phyloP scores from a whole-genome alignment of 177 flowering plant species.

The Tripterygium wilfordii region DNA sequence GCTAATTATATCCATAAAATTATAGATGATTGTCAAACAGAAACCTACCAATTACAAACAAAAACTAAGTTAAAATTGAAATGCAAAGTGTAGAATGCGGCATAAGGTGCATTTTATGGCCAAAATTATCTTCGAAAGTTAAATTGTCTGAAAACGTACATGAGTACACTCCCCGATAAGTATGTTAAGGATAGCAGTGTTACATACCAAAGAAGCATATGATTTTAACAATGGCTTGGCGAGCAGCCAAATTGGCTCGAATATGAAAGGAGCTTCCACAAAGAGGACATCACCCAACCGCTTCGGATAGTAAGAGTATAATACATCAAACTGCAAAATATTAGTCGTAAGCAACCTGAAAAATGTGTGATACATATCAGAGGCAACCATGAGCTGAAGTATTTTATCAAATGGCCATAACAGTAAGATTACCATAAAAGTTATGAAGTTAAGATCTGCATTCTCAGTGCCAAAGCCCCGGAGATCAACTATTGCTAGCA shows the following conservation, averaged over 20 bases:
- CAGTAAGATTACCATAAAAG: conserved; percentile 87
- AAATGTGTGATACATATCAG: too few species aligned
- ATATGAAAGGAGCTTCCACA: conserved; percentile 85
- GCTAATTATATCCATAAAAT: too few species aligned
- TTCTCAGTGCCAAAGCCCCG: conserved; percentile 65
- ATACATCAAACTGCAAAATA: conserved; percentile 70
- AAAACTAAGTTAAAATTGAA: too few species aligned
- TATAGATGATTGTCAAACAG: too few species aligned
- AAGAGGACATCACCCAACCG: conserved; percentile 77
- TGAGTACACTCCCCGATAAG: too few species aligned
- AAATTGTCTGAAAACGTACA: background rate
- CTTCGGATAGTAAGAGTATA: conserved; percentile 81
- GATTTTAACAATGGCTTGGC: conserved; percentile 72
- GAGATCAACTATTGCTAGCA: conserved; percentile 80
- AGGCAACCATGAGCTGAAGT: too few species aligned
- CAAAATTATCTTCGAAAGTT: background rate
- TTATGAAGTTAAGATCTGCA: conserved; percentile 71
- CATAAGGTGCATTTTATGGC: background rate
- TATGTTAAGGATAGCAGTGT: too few species aligned
- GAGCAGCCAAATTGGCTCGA: conserved; percentile 79
- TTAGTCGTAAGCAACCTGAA: too few species aligned
- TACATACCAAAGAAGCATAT: conserved; percentile 81
- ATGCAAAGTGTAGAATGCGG: too few species aligned
- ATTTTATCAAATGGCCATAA: too few species aligned
- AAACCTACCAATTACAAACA: too few species aligned